A percentile compares a stretch with the other conserved stretches of the same genome.
These are phyloP conservation scores for Ceratocystiopsis brevicomis DNA, from an alignment of 2,329 filamentous ascomycete genomes.

Conservation along the genomic window DNA sequence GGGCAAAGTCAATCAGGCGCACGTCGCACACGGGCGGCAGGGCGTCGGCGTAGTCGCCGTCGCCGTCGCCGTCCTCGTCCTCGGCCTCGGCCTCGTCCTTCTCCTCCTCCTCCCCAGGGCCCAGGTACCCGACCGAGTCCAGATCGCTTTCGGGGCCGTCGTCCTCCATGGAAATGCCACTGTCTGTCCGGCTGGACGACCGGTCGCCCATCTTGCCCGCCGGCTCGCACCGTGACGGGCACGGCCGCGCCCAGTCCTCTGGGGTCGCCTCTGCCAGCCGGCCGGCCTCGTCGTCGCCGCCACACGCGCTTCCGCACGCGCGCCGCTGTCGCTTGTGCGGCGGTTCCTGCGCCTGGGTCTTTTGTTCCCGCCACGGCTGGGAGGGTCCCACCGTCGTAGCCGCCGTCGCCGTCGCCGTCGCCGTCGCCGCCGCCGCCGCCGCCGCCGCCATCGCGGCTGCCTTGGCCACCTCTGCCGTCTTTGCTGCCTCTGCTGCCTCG, in stretches of 20 bases:
- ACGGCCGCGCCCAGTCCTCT: background rate
- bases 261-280: too few species aligned
- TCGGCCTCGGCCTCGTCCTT: too few species aligned
- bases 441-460: too few species aligned
- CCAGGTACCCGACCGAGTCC: constrained; percentile 18
- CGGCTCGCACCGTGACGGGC: background rate
- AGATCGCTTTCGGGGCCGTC: constrained; percentile 16
- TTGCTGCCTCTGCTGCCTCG: constrained; percentile 4
- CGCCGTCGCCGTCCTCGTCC: constrained; percentile 22
- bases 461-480: too few species aligned
- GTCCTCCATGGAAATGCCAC: constrained; percentile 34
- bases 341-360: too few species aligned
- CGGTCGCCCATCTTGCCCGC: constrained; percentile 10
- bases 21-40: constrained; percentile 54
- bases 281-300: background rate
- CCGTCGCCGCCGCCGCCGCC: background rate
- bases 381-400: too few species aligned
- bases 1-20: constrained; percentile 93
- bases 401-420: too few species aligned
- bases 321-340: too few species aligned
- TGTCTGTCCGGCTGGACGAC: constrained; percentile 31
- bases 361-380: too few species aligned
- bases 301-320: background rate
- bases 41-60: constrained; percentile 34
- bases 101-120: too few species aligned